Base-by-base conservation (phyloP, 1,139 yeast species). In the Debaryomycetaceae sp. region DNA sequence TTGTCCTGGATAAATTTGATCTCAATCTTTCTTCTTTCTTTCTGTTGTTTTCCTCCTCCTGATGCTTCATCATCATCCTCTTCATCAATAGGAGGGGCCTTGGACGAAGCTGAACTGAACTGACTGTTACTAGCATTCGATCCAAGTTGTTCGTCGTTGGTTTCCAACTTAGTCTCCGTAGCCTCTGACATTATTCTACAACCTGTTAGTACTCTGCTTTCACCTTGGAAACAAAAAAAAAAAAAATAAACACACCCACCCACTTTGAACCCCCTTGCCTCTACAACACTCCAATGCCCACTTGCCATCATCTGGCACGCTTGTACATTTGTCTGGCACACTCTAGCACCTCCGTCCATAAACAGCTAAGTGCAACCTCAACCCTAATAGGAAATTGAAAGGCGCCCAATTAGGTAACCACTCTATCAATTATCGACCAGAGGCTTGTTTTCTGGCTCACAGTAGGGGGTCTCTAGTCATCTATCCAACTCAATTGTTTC, bases 1-100 rank as follows among this genome's bases (percentile, higher is more conserved):
- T 93, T 93, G 68, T 93, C 97, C 69, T 91, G 96, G 60, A 93
- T 93, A 62, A 93, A 93, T 73, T 90, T 89, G 67, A 93, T 93
- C 68, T 93, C 98, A 62, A 93, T 93, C 70, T 93, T 93, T 71
- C 98, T 85, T 70, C 98, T 81, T 69, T 93, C 98, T 62, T 90
- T 81, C 52, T 65, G 80, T 47, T 69, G 74, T 59, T 78, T 78
- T 37, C 78, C 78, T 42, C 79, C 73, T 7, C 80, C 72, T 45
- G 80, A 71, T 51, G 77, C 78, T 52, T 80, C 86, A 46, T 86
- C 95, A 50, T 87, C 96, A 52, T 87, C 95, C 48, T 83, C 88
- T 41, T 70, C 76, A 46, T 67, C 76, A 5, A 57, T 63, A 35
- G 59, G 60, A 14, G 64, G 55, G 31, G 57, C 56, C 14, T 30